Evolutionary conservation across 2,329 filamentous ascomycete species (phyloP).

Genomic region (Fusarium marasasianum): DNA sequence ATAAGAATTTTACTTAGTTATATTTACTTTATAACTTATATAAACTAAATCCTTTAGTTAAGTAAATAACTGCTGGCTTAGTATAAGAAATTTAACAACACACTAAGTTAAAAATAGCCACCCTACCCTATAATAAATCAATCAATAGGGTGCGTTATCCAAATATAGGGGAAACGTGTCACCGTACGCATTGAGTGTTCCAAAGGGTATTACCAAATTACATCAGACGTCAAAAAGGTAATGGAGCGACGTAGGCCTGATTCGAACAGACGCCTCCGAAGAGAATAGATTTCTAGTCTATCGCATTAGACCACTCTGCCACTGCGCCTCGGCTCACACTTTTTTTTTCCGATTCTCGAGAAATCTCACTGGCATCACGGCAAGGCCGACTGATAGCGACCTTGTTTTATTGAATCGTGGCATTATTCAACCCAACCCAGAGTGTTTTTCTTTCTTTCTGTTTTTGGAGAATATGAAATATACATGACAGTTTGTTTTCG

Average conservation of each 20-base stretch:
- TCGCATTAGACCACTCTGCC: constrained; percentile 30
- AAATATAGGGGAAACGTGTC: background rate
- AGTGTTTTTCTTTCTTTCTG: no score
- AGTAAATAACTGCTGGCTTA: background rate
- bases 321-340: constrained; percentile 7
- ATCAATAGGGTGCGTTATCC: background rate
- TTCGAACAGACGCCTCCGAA: constrained; percentile 27
- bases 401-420: background rate
- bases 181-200: background rate
- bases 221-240: background rate
- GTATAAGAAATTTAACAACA: fast-evolving
- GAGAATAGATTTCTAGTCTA: constrained; percentile 31
- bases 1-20: background rate
- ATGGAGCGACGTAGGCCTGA: constrained; percentile 40
- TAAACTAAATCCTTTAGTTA: background rate
- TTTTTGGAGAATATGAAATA: background rate
- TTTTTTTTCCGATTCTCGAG: background rate
- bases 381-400: background rate
- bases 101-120: no score
- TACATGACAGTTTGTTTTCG: background rate
- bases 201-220: no score
- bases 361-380: background rate
- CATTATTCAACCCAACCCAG: background rate
- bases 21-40: background rate
- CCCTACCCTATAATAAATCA: background rate